A percentile compares a stretch with the other conserved stretches of the same genome.
These are phyloP conservation scores for Gamsiella multidivaricata DNA, from an alignment of 192 early-diverging fungal species.

Conservation along the genomic window DNA sequence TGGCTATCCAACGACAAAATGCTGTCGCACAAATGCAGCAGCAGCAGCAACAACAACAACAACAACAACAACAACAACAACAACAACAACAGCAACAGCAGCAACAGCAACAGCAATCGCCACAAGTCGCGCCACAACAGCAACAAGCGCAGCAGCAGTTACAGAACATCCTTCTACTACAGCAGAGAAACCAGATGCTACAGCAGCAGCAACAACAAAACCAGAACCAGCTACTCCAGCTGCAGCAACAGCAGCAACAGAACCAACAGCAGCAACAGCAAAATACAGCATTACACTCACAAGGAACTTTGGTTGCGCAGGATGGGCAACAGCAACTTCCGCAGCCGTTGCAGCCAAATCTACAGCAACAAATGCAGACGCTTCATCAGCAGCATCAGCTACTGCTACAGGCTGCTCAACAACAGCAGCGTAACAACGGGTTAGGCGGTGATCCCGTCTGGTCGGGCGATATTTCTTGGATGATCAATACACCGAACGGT, in stretches of 20 bases:
- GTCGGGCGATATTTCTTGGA: constrained; percentile 49
- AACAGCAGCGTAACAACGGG: constrained; percentile 27
- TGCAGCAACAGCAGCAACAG: constrained; percentile 22
- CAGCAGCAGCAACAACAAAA: constrained; percentile 30
- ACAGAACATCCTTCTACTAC: neutral
- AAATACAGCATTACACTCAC: neutral
- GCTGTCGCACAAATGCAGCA: constrained; percentile 15
- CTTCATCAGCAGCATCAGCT: constrained; percentile 41
- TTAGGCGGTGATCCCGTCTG: constrained; percentile 37
- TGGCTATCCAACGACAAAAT: constrained; percentile 2
- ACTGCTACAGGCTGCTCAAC: constrained; percentile 27
- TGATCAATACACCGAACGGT: constrained; percentile 2
- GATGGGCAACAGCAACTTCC: constrained; percentile 23
- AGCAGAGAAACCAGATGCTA: constrained; percentile 11
- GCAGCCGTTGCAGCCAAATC: neutral
- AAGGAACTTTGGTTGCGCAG: neutral
- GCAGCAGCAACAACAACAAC: constrained; percentile 5
- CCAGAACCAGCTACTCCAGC: constrained; percentile 23
- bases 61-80: constrained; percentile 3
- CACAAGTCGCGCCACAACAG: constrained; percentile 9
- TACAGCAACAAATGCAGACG: constrained; percentile 24
- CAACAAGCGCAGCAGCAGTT: constrained; percentile 15
- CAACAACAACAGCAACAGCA: constrained; percentile 18
- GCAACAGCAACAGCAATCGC: constrained; percentile 19
- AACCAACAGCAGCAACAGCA: constrained; percentile 22